Base-by-base conservation (phyloP, 148 eudicot genomes). In the Mesembryanthemum crystallinum region DNA sequence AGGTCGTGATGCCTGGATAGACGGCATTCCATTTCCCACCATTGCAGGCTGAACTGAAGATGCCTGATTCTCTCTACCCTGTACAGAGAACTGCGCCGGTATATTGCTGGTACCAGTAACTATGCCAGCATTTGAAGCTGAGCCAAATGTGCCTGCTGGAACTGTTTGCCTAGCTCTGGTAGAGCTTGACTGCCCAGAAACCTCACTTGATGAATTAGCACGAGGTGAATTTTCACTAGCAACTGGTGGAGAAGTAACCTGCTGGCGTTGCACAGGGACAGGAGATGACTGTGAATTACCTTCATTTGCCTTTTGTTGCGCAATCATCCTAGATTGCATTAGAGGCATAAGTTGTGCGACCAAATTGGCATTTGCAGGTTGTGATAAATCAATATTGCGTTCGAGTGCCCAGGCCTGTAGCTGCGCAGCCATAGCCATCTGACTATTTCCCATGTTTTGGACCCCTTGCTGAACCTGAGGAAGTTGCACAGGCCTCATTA, bases 391-490 rank as follows among this genome's bases (percentile, higher is more conserved):
- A 35, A 95, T 92, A 84, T 92, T 89, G 73, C 85, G 91, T 80
- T 92, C 99, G 59, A 73, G 83, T 7, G 94, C 99, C 87, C 91
- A 87, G 33, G 92, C 96, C 80, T 91, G 98, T 85, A 95, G 73
- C 79, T 95, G 94, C 42, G 96, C 94, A 65, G 94, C 96, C 93
- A 88, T 79, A 42, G 96, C 80, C 54, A 86, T 74, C 64, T 75
- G 93, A 70, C 69, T 87, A 76, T 83, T 88, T 30, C 88, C 79
- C 79, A 82, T 78, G 85, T 78, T 87, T 76, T 85, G 91, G 25
- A 81, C 65, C 65, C 82, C 88, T 64, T 88, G 89, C 54, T 88
- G 95, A 65, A 72, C 77, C 64, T 85, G 92, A 25, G 85, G 79
- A 32, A 82, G 73, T 76, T 84, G 88, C 77, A 85, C 82, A 51